phyloP scores from a whole-genome alignment of 73 alveolate genomes.

The Effrenium voratum region DNA sequence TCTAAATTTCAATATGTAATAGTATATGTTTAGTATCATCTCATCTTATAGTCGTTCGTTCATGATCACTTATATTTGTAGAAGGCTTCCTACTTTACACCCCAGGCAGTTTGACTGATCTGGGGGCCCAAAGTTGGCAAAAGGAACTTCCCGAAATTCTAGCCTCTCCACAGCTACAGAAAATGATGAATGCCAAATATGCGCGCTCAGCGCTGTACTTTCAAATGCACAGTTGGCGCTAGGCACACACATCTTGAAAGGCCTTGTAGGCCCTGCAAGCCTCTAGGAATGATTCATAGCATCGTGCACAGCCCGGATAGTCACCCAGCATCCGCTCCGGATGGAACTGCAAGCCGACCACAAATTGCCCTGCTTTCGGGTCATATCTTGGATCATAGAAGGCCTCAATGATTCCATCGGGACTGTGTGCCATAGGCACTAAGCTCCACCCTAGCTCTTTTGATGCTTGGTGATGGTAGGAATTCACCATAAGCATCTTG shows the following conservation, averaged over 20 bases:
- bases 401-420: constrained; percentile 69
- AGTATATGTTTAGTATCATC: too few species aligned
- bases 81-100: too few species aligned
- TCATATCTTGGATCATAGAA: constrained; percentile 75
- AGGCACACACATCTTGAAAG: constrained; percentile 14
- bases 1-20: too few species aligned
- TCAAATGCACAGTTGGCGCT: too few species aligned
- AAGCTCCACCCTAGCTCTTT: constrained; percentile 67
- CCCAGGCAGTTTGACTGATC: too few species aligned
- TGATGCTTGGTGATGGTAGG: constrained; percentile 71
- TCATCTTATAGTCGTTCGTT: too few species aligned
- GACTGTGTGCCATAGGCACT: constrained; percentile 84
- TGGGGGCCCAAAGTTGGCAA: too few species aligned
- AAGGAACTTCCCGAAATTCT: too few species aligned
- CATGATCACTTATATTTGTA: too few species aligned
- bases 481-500: constrained; percentile 39
- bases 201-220: too few species aligned
- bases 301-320: constrained; percentile 83
- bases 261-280: constrained; percentile 57
- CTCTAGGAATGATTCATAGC: constrained; percentile 63
- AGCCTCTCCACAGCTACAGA: too few species aligned
- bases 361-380: constrained; percentile 60
- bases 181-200: too few species aligned
- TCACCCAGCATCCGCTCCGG: constrained; percentile 74
- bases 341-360: constrained; percentile 72